Conservation (phyloP, 495 filamentous ascomycete species). For the Physcia stellaris region DNA sequence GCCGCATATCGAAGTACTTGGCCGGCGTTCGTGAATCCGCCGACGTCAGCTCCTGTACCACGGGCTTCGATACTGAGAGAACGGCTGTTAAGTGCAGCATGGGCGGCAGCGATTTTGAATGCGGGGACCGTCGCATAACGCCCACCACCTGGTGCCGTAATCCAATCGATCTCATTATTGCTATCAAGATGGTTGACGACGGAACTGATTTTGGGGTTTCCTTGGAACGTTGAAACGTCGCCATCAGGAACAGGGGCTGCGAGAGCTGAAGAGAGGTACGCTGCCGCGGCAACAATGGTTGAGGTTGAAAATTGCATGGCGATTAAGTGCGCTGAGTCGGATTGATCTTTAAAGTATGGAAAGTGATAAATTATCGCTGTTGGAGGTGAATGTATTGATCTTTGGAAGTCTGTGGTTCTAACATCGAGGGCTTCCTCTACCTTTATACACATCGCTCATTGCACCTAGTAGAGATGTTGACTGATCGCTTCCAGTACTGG, state of each 20-base stretch:
- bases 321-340: too few relatives aligned
- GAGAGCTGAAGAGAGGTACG: too few relatives aligned
- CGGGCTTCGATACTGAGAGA: too few relatives aligned
- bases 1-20: neutral
- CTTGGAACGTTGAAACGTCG: neutral
- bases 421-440: too few relatives aligned
- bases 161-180: neutral
- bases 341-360: too few relatives aligned
- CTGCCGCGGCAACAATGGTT: neutral
- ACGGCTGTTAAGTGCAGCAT: neutral
- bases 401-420: too few relatives aligned
- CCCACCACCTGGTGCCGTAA: neutral
- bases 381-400: too few relatives aligned
- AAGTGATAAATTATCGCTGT: too few relatives aligned
- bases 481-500: too few relatives aligned
- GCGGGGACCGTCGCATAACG: neutral
- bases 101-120: neutral
- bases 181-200: neutral
- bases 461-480: too few relatives aligned
- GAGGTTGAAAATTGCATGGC: neutral
- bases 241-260: neutral
- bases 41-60: neutral
- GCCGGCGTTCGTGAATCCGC: neutral
- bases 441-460: too few relatives aligned
- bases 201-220: neutral